Evolutionary conservation across 2,329 filamentous ascomycete species (phyloP).

Genomic region (Exophiala dermatitidis): DNA sequence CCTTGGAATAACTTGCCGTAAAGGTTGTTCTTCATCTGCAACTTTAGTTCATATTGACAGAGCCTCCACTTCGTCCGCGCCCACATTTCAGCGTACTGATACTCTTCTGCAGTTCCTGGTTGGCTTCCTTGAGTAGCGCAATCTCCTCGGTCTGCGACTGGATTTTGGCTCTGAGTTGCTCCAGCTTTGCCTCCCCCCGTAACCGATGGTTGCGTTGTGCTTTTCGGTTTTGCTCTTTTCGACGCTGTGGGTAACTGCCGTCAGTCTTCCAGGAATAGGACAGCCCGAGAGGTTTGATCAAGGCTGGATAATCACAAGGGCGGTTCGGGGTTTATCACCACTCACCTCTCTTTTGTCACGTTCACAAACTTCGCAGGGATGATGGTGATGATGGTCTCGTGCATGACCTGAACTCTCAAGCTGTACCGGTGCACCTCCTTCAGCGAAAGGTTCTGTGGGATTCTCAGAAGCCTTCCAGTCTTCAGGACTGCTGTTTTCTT

Average conservation of each 20-base stretch:
- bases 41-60: not conserved
- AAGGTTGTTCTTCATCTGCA: no score
- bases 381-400: conserved; percentile 3
- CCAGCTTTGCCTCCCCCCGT: conserved; percentile 18
- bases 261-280: not conserved
- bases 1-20: no score
- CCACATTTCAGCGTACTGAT: conserved; percentile 7
- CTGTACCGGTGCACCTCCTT: conserved; percentile 4
- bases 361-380: conserved; percentile 9
- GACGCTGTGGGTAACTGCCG: conserved; percentile 3
- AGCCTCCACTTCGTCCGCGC: not conserved
- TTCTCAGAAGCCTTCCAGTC: not conserved
- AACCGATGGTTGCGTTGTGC: conserved; percentile 21
- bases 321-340: not conserved
- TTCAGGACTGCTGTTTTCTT: conserved; percentile 3
- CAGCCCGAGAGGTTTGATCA: no score
- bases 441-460: not conserved
- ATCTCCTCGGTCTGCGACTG: conserved; percentile 18
- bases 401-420: conserved; percentile 4
- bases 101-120: conserved; percentile 12
- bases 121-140: conserved; percentile 11
- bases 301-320: not conserved
- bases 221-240: conserved; percentile 21
- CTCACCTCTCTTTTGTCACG: conserved; percentile 18
- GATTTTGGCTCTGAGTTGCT: conserved; percentile 11